A percentile compares a stretch with the other conserved stretches of the same genome.
Evolutionary conservation across 306 rosid genomes (phyloP).

Genomic region (Boehmeria nivea): DNA sequence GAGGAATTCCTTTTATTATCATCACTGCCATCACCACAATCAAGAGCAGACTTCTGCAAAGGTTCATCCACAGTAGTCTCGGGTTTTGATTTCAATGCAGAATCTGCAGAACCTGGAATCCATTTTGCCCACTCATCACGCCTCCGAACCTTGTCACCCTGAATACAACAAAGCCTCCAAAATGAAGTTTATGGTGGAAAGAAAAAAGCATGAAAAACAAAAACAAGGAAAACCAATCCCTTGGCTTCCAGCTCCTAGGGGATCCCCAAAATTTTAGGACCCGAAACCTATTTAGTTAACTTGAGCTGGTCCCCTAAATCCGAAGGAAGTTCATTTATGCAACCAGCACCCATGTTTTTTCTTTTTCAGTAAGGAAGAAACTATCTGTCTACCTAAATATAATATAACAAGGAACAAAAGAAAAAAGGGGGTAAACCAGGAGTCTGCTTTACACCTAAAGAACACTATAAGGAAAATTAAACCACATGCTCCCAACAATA

Average conservation of each 20-base stretch:
- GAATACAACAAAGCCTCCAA: constrained; percentile 16
- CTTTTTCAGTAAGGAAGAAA: not conserved
- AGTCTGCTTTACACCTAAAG: too few relatives aligned
- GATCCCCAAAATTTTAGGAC: too few relatives aligned
- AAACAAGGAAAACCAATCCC: not conserved
- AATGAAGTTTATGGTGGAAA: constrained; percentile 12
- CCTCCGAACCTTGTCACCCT: constrained; percentile 79
- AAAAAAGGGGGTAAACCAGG: too few relatives aligned
- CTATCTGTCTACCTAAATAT: too few relatives aligned
- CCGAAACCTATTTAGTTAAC: too few relatives aligned
- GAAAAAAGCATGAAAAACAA: not conserved
- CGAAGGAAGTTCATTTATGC: not conserved
- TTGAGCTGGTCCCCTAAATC: too few relatives aligned
- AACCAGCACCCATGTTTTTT: not conserved
- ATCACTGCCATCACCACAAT: constrained; percentile 27
- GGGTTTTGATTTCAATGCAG: constrained; percentile 32
- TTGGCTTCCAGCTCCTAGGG: too few relatives aligned
- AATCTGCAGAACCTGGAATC: constrained; percentile 47
- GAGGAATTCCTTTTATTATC: constrained; percentile 29
- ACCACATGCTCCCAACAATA: too few relatives aligned
- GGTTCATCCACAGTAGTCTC: constrained; percentile 29
- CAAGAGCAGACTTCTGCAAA: constrained; percentile 29
- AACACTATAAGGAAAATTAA: too few relatives aligned
- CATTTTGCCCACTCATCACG: constrained; percentile 72
- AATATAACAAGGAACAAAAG: too few relatives aligned